These are phyloP conservation scores for Erysimum pusillum DNA, from an alignment of 441 rosid genomes.

Conservation along the genomic window DNA sequence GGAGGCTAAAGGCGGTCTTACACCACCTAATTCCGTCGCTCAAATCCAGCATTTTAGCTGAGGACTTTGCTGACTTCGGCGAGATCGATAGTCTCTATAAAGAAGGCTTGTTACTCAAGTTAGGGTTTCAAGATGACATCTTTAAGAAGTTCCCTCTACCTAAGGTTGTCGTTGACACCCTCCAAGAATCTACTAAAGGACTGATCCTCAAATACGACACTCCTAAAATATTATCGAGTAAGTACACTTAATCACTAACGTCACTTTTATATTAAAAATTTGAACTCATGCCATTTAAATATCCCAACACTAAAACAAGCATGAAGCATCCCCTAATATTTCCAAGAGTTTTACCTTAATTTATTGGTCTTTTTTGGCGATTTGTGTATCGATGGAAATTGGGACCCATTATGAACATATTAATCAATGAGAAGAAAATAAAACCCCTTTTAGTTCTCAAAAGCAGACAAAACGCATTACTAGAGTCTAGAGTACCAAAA, in stretches of 20 bases:
- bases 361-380: neutral
- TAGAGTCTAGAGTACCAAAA: neutral
- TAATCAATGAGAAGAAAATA: neutral
- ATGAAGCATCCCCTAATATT: neutral
- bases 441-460: neutral
- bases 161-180: slow-evolving; percentile 59
- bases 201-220: slow-evolving; percentile 81
- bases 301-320: neutral
- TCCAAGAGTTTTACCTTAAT: neutral
- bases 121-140: slow-evolving; percentile 78
- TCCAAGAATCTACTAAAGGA: slow-evolving; percentile 77
- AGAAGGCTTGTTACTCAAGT: slow-evolving; percentile 86
- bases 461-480: slow-evolving; percentile 11
- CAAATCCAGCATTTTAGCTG: slow-evolving; percentile 78
- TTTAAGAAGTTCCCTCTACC: slow-evolving; percentile 82
- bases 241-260: slow-evolving; percentile 48
- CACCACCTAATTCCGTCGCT: slow-evolving; percentile 78
- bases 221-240: slow-evolving; percentile 85
- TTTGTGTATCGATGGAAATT: neutral
- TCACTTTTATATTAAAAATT: too few relatives aligned
- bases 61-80: slow-evolving; percentile 64
- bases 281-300: neutral
- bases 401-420: neutral
- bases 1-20: slow-evolving; percentile 77
- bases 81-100: slow-evolving; percentile 86